phyloP scores from a whole-genome alignment of 352 stramenopile species.

The Blastocystis sp. region DNA sequence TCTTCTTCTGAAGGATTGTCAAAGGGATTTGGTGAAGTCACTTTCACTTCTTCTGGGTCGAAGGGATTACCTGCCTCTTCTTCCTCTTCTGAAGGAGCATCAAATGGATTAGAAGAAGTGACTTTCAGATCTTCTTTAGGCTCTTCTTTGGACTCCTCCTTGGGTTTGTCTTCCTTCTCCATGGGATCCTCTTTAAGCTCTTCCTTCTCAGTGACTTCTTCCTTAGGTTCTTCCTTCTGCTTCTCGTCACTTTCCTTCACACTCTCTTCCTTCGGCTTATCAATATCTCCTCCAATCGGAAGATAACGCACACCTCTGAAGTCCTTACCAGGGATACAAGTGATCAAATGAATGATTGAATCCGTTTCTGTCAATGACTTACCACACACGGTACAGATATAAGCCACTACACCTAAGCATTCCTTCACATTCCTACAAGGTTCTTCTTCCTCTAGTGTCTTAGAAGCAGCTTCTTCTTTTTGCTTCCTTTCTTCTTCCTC shows the following conservation, averaged over 20 bases:
- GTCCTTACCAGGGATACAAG: neutral
- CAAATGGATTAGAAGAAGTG: constrained; percentile 18
- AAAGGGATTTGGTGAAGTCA: constrained; percentile 24
- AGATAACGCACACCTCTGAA: constrained; percentile 38
- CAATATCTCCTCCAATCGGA: neutral
- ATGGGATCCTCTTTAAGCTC: neutral
- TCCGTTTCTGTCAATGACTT: constrained; percentile 35
- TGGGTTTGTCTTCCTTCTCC: neutral
- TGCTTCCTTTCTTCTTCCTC: neutral
- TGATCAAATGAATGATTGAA: constrained; percentile 13
- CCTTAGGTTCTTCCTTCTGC: neutral
- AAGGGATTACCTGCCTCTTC: constrained; percentile 25
- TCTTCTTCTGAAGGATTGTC: neutral
- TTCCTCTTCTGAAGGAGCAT: neutral
- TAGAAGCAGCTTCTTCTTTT: neutral
- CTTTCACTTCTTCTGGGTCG: neutral
- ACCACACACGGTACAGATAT: constrained; percentile 57
- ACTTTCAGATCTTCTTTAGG: neutral
- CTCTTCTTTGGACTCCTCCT: neutral
- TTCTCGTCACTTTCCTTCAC: neutral
- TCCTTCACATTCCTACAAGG: neutral
- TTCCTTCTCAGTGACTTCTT: neutral
- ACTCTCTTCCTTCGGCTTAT: constrained; percentile 45
- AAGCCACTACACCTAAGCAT: neutral
- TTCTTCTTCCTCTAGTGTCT: neutral